Base-by-base conservation (phyloP, 495 filamentous ascomycete genomes). In the Thermothielavioides terrestris region DNA sequence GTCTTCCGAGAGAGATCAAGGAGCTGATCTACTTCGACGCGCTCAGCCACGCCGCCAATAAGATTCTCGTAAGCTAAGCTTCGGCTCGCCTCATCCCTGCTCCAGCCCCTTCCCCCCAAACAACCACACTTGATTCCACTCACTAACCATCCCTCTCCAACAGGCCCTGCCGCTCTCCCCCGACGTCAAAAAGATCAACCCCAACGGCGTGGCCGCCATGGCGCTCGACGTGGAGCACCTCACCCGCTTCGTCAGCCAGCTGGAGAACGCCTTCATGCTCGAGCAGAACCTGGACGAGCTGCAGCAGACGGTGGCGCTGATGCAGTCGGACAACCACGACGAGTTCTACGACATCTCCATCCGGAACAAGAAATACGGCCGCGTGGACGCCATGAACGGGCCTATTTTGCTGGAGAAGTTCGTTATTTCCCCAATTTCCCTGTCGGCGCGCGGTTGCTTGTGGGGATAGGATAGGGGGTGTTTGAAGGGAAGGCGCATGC, bases 21-120 rank as follows among this genome's bases (percentile, higher is more conserved):
- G 88, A 94, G 62, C 78, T 96, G 27, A 95, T 98, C 52, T 97
- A 97, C 67, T 96, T 96, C 56, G 91, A 96, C 63, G 94, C 94
- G 2, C 76, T 98, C 48, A 86, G 81, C 49, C 91, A 97, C 65
- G 88, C 94, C 5, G 83, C 88, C 7, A 83, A 83, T 49, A 86
- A 83, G 70, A 92, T 98, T 27, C 70, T 98, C 38, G 84, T 88
- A 66, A 56, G 75, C 27, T 30, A 34, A 23, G 22, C 4, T 41
- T 1, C 8, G 30, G 28, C 1, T 46, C 15, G 6, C 39, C 14
- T 32, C 28, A 9, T 28, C 20, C 18, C 37, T 7, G 26, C 32
- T 12, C 20, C 32, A 26, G 18, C 45, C 53, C 23, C 15, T 27
- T n/a, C 4, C 14, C 14, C 8, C 15, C 11, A 21, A 21, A 10